phyloP scores from a whole-genome alignment of 2,329 filamentous ascomycete genomes.

The Fusarium albidum region DNA sequence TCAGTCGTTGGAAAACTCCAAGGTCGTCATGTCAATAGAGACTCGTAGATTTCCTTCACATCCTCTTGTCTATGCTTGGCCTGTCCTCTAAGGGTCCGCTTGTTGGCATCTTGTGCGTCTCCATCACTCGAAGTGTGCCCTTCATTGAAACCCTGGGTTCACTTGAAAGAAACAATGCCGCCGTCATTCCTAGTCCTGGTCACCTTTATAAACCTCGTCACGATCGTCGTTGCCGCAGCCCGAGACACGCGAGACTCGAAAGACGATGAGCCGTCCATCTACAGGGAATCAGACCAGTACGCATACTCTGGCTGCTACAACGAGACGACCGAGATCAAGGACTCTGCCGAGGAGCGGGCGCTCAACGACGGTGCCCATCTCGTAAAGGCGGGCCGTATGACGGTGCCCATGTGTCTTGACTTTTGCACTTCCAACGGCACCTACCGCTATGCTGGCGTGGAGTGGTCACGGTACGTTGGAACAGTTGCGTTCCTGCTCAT shows the following conservation, averaged over 20 bases:
- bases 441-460: slow-evolving; percentile 62
- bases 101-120: not conserved
- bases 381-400: slow-evolving; percentile 56
- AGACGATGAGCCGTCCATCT: slow-evolving; percentile 40
- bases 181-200: not conserved
- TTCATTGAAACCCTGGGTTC: not conserved
- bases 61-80: too few relatives aligned
- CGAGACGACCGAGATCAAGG: slow-evolving; percentile 58
- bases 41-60: too few relatives aligned
- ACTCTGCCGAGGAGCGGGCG: slow-evolving; percentile 54
- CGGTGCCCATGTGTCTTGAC: slow-evolving; percentile 57
- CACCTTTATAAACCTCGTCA: slow-evolving; percentile 17
- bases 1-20: too few relatives aligned
- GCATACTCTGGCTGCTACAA: slow-evolving; percentile 66
- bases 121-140: not conserved
- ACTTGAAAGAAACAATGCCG: not conserved
- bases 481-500: too few relatives aligned
- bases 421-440: slow-evolving; percentile 55
- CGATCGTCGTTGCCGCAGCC: slow-evolving; percentile 17
- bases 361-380: slow-evolving; percentile 53
- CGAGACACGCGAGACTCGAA: slow-evolving; percentile 25
- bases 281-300: slow-evolving; percentile 50
- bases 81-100: not conserved
- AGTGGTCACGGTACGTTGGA: slow-evolving; percentile 57
- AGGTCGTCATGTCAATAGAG: too few relatives aligned